Base-by-base conservation (phyloP, 306 rosid species). In the Cyclanthera cordifolia region DNA sequence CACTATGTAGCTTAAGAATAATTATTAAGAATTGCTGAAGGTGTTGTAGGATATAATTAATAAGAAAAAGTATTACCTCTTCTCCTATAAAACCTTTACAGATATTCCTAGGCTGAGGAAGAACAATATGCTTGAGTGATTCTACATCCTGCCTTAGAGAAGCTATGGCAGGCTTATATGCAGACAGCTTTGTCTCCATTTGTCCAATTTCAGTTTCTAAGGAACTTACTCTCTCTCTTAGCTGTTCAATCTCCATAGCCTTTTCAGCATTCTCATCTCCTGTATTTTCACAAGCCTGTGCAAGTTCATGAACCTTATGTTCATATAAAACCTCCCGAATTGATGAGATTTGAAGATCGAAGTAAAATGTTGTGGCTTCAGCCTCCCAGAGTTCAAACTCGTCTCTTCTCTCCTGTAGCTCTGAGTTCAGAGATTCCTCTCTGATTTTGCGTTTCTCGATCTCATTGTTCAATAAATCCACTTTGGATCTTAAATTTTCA, bases 341-440 rank as follows among this genome's bases (percentile, higher is more conserved):
- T 43, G 95, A 81, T 5, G 99, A 90, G 49, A 78, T 80, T 74
- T 90, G 99, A 73, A 90, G 87, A 86, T 90, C 95, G 50, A 90
- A 94, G 73, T 86, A 94, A 79, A 94, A 90, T 7, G 97, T 69
- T 49, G 88, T 81, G 55, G 99, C 97, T 79, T 94, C 99, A 24
- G 89, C 88, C 69, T 94, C 99, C 97, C 96, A 94, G 57, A 94
- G 86, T 78, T 88, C 81, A 67, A 87, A 88, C 72, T 86, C 90
- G 11, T 81, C 86, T 78, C 87, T 80, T 83, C 78, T 90, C 78
- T 85, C 97, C 79, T 80, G 82, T 73, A 90, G 83, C 82, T 86
- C 99, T 55, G 82, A 78, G 69, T 72, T 88, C 82, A 94, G 71
- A 73, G 80, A 78, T 65, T 90, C 89, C 74, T 90, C 97, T 77